Conservation (phyloP, 2,329 filamentous ascomycete species). For the Paraphoma chrysanthemicola region DNA sequence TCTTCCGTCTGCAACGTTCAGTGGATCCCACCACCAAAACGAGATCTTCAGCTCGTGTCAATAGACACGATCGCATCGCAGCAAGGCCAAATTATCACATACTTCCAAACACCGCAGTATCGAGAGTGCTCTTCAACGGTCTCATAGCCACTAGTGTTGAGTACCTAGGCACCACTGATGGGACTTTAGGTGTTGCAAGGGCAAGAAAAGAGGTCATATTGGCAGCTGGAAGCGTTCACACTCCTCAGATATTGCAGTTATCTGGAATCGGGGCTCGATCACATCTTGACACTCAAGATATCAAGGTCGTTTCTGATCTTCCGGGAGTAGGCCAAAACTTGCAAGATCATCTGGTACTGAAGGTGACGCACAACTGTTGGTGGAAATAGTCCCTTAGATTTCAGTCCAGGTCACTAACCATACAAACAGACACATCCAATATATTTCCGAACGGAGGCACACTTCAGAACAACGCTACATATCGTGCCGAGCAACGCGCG, state of each 20-base stretch:
- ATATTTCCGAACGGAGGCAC: constrained; percentile 22
- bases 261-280: constrained; percentile 61
- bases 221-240: constrained; percentile 64
- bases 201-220: constrained; percentile 61
- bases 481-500: constrained; percentile 32
- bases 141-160: constrained; percentile 26
- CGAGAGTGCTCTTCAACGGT: constrained; percentile 22
- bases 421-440: constrained; percentile 14
- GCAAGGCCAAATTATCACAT: constrained; percentile 39
- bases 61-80: constrained; percentile 39
- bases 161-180: constrained; percentile 9
- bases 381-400: neutral
- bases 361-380: constrained; percentile 29
- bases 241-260: constrained; percentile 68
- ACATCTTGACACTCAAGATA: constrained; percentile 15
- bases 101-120: constrained; percentile 24
- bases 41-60: constrained; percentile 36
- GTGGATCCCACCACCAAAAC: constrained; percentile 38
- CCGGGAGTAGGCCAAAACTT: constrained; percentile 38
- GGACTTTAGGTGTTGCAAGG: constrained; percentile 7
- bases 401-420: neutral
- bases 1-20: constrained; percentile 36
- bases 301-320: constrained; percentile 23
- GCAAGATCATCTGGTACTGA: constrained; percentile 32
- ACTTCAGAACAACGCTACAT: constrained; percentile 31